Evolutionary conservation across 1,284 basidiomycete species (phyloP), one percentile per base, ranked within the genome.

Genomic region (Cutaneotrichosporon sp.): DNA sequence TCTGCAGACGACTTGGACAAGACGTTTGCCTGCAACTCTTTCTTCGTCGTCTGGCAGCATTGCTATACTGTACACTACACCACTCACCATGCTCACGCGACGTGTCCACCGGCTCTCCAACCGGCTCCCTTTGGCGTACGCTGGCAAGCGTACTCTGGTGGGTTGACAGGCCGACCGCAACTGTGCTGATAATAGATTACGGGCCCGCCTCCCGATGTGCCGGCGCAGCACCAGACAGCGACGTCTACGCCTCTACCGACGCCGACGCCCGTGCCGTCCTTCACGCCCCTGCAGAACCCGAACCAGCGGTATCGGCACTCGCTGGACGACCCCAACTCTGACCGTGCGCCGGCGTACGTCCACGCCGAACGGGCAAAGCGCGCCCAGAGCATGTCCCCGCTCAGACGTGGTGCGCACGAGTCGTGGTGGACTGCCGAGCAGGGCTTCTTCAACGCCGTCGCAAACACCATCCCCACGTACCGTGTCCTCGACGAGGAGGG

Each of bases 401-500:
- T 74, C 18, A 58, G 72, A 13, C 64, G 70, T 44, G 72, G 72
- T 18, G 70, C 65, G 20, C 70, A 74, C 58, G 69, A 74, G 63
- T 68, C 65, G 63, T 72, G 72, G 70, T 74, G 72, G 72, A 65
- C 63, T 9, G 57, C 59, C 8, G 67, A 70, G 33, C 67, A 68
- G 65, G 69, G 64, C 0, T 74, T 66, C 64, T 74, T 74, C 55
- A 74, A 74, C 55, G 72, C 72, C 44, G 72, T 74, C 22, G 62
- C 68, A 0, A 73, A 70, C 66, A 73, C 70, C 5, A 73, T 92
- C 61, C 87, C 89, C 9, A 88, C 88, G 1, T 92, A 84, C 74
- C 80, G 89, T 51, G 80, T 92, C 0, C 72, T 93, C 34, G 88
- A 91, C 74, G 85, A 87, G 42, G 77, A 81, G 55, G 89, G 89